Conservation (phyloP, 2,329 filamentous ascomycete species). For the Atkinsonella texensis region DNA sequence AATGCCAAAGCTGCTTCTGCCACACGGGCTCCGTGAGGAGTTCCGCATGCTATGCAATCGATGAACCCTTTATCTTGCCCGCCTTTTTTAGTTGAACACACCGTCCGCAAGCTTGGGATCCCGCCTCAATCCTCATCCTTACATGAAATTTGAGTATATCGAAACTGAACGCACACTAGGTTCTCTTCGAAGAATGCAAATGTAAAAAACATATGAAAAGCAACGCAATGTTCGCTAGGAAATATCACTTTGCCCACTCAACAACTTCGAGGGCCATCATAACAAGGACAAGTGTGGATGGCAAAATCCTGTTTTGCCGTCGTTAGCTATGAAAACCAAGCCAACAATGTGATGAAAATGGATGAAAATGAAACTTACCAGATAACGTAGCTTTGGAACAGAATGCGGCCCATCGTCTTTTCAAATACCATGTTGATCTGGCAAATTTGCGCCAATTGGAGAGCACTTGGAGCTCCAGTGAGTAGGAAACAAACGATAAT, state of each 20-base stretch:
- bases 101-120: background rate
- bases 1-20: background rate
- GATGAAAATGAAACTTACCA: slow-evolving; percentile 46
- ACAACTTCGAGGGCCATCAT: slow-evolving; percentile 87
- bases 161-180: background rate
- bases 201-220: background rate
- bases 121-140: background rate
- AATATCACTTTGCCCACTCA: slow-evolving; percentile 56
- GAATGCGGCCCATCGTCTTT: slow-evolving; percentile 78
- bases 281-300: slow-evolving; percentile 81
- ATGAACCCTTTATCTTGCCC: background rate
- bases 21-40: background rate
- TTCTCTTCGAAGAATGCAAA: background rate
- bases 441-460: slow-evolving; percentile 95
- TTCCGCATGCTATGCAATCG: background rate
- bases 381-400: slow-evolving; percentile 83
- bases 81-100: background rate
- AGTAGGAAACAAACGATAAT: slow-evolving; percentile 96
- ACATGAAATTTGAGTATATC: background rate
- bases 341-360: background rate
- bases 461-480: slow-evolving; percentile 80
- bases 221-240: background rate
- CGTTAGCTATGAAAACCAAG: slow-evolving; percentile 16
- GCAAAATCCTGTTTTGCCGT: slow-evolving; percentile 57
- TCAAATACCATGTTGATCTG: slow-evolving; percentile 97